phyloP scores from a whole-genome alignment of 148 eudicot species.

The Camellia lanceoleosa region DNA sequence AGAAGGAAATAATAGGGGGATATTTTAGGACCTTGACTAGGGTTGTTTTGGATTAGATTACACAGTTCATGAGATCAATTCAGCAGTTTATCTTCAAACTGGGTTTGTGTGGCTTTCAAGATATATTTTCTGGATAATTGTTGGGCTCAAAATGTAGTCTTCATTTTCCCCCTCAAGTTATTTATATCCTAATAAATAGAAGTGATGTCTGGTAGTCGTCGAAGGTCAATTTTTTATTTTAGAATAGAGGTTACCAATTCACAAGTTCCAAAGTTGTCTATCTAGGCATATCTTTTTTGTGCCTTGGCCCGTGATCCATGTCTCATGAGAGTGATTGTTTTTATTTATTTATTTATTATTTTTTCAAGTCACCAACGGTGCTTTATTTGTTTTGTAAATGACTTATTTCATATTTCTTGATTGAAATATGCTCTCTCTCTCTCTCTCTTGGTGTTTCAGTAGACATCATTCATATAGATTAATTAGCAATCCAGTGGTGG shows the following conservation, averaged over 20 bases:
- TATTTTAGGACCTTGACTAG: neutral
- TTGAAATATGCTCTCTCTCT: no score
- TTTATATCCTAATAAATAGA: neutral
- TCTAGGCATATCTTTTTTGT: neutral
- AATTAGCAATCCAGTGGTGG: no score
- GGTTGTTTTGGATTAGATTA: no score
- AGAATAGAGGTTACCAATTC: neutral
- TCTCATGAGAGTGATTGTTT: neutral
- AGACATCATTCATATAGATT: no score
- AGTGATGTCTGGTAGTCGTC: neutral
- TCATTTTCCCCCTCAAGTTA: neutral
- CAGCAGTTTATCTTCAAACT: neutral
- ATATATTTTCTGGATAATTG: neutral
- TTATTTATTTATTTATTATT: no score
- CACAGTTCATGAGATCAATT: neutral
- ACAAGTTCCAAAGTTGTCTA: neutral
- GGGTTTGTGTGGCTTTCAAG: neutral
- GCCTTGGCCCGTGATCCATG: neutral
- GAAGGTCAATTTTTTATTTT: neutral
- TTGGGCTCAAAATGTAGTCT: neutral
- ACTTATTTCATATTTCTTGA: neutral
- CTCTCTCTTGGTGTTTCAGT: no score
- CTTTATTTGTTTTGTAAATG: neutral
- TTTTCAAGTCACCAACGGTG: neutral
- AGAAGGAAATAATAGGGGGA: neutral